phyloP scores from a whole-genome alignment of 2,329 filamentous ascomycete genomes.

The Fusarium sp. region DNA sequence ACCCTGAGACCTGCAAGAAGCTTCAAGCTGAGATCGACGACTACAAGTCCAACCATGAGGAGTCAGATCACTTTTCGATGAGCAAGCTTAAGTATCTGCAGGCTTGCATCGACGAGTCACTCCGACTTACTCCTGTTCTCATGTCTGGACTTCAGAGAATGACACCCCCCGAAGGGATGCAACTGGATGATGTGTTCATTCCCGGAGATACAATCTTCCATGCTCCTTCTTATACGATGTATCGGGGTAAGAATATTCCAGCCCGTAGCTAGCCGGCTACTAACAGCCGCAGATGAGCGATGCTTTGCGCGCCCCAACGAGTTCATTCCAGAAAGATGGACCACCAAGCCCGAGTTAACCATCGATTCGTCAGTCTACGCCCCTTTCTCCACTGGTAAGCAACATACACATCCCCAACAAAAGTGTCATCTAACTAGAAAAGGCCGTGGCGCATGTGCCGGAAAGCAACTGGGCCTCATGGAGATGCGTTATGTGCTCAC shows the following conservation, averaged over 20 bases:
- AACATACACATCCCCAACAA: fast-evolving
- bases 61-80: not conserved
- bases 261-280: not conserved
- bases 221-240: constrained; percentile 10
- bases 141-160: constrained; percentile 16
- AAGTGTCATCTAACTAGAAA: not conserved
- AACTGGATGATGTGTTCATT: constrained; percentile 8
- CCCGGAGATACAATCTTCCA: constrained; percentile 7
- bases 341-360: constrained; percentile 13
- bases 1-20: not conserved
- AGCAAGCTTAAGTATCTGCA: constrained; percentile 25
- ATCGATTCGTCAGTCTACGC: constrained; percentile 17
- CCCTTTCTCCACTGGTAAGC: constrained; percentile 24
- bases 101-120: constrained; percentile 35
- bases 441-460: constrained; percentile 32
- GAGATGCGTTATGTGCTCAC: constrained; percentile 28
- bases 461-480: constrained; percentile 36
- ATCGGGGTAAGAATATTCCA: constrained; percentile 8
- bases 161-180: constrained; percentile 10
- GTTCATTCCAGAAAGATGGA: constrained; percentile 36
- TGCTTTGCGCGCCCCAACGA: constrained; percentile 21
- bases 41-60: not conserved
- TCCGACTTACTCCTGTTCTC: constrained; percentile 28
- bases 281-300: constrained; percentile 1
- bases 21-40: constrained; percentile 22